A percentile compares a stretch with the other conserved stretches of the same genome.
phyloP scores from a whole-genome alignment of 1,284 basidiomycete genomes.

The Sphaerobolus stellatus region DNA sequence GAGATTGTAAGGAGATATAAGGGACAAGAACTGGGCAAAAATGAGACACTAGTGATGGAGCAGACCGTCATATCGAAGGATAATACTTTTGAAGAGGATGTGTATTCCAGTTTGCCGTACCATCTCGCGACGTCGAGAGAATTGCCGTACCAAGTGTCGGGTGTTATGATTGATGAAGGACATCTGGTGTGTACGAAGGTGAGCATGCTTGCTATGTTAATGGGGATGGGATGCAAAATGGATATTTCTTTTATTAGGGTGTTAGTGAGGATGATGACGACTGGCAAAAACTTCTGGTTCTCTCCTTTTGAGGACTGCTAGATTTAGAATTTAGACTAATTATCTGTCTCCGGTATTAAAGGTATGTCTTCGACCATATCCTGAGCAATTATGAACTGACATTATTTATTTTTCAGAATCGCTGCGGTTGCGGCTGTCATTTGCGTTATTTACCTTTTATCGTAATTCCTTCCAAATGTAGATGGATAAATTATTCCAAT shows the following conservation, averaged over 20 bases:
- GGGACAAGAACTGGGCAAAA: not conserved
- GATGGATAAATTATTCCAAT: too few species aligned
- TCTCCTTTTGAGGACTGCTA: constrained; percentile 4
- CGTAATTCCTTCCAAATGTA: too few species aligned
- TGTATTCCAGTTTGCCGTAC: constrained; percentile 39
- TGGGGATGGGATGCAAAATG: not conserved
- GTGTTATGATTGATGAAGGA: constrained; percentile 12
- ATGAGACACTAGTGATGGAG: not conserved
- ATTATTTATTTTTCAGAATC: too few species aligned
- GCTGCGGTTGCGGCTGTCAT: too few species aligned
- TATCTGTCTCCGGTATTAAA: too few species aligned
- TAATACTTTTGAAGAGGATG: constrained; percentile 36
- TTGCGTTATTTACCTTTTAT: too few species aligned
- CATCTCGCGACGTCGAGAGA: not conserved
- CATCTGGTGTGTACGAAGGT: constrained; percentile 8
- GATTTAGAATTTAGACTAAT: too few species aligned
- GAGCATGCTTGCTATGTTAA: not conserved
- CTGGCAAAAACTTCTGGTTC: constrained; percentile 6
- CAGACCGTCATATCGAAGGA: constrained; percentile 1
- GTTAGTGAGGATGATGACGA: constrained; percentile 6
- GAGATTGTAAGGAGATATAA: constrained; percentile 6
- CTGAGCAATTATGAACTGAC: too few species aligned
- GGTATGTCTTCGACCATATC: too few species aligned
- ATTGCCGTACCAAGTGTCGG: not conserved
- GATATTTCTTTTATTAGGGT: not conserved